These are phyloP conservation scores for Cutaneotrichosporon mucoides DNA, from an alignment of 1,284 basidiomycete genomes.

Conservation along the genomic window DNA sequence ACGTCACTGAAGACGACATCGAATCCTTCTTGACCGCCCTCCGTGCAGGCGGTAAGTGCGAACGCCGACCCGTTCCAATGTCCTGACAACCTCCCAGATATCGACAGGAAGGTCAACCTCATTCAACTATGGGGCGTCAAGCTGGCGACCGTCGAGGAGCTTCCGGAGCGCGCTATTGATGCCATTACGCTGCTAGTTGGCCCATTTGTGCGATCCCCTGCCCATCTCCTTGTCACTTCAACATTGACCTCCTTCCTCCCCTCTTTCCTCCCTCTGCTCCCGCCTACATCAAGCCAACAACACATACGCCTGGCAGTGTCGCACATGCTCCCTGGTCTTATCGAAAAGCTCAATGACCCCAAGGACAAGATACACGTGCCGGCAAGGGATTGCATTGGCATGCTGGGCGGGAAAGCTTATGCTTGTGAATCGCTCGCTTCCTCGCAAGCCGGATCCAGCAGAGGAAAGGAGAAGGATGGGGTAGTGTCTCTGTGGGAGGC, in stretches of 20 bases:
- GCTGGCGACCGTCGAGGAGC: conserved; percentile 32
- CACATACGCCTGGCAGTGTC: conserved; percentile 30
- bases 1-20: conserved; percentile 33
- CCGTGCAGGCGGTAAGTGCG: conserved; percentile 32
- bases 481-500: conserved; percentile 72
- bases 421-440: conserved; percentile 2
- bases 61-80: too few relatives aligned
- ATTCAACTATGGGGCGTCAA: conserved; percentile 44
- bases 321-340: conserved; percentile 33
- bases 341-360: conserved; percentile 45
- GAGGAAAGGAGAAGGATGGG: conserved; percentile 69
- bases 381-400: conserved; percentile 26
- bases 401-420: conserved; percentile 32
- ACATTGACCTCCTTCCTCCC: conserved; percentile 41
- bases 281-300: conserved; percentile 7
- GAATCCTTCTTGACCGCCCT: conserved; percentile 35
- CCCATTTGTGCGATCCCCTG: conserved; percentile 33
- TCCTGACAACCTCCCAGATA: conserved; percentile 22
- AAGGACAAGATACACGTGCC: conserved; percentile 42
- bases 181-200: conserved; percentile 37
- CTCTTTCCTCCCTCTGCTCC: conserved; percentile 38
- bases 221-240: conserved; percentile 37
- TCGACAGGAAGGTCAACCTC: conserved; percentile 45
- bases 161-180: conserved; percentile 37
- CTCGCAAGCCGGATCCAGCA: conserved; percentile 32